Base-by-base conservation (phyloP, 805 yeast species). In the Cyberlindnera mississippiensis region DNA sequence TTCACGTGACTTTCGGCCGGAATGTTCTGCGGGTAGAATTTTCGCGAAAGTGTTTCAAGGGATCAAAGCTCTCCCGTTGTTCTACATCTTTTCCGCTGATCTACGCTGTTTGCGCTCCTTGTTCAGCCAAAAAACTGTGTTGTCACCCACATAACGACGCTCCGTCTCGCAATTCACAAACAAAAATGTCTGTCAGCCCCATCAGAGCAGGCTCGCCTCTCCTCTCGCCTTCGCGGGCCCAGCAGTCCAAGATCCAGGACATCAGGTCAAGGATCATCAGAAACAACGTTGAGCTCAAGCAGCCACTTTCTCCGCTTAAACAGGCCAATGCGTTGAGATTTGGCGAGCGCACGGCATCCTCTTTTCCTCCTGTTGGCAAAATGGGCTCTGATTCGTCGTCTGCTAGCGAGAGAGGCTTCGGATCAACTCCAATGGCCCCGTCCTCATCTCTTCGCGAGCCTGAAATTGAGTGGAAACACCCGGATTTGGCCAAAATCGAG, bases 191-290 rank as follows among this genome's bases (percentile, higher is more conserved):
- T 10, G 15, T 26, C 30, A 28, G 38, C 17, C 38, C 38, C 5
- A 12, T 17, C 16, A 28, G 45, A 20, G 16, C 39, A 13, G 13
- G 29, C 26, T 34, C 45, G 5, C 45, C 45, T 8, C 33, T 28
- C 17, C 28, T 34, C 16, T 42, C 45, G 12, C 45, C 45, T 7
- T 24, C 38, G 8, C 35, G 40, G 4, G 34, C 27, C 3, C 40
- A 36, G 38, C 45, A 38, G 33, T 26, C 36, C 35, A 43, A 43
- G 41, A 35, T 43, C 34, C 39, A 39, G 29, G 41, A 36, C 34
- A 43, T 43, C 35, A 20, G 46, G 10, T 43, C 46, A 15, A 39
- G 17, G 41, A 43, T 43, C 46, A 43, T 43, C 35, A 31, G 46
- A 28, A 39, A 17, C 28, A 43, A 39, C 32, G 39, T 36, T 15